phyloP scores from a whole-genome alignment of 2,329 filamentous ascomycete species.

The Venturia effusa region DNA sequence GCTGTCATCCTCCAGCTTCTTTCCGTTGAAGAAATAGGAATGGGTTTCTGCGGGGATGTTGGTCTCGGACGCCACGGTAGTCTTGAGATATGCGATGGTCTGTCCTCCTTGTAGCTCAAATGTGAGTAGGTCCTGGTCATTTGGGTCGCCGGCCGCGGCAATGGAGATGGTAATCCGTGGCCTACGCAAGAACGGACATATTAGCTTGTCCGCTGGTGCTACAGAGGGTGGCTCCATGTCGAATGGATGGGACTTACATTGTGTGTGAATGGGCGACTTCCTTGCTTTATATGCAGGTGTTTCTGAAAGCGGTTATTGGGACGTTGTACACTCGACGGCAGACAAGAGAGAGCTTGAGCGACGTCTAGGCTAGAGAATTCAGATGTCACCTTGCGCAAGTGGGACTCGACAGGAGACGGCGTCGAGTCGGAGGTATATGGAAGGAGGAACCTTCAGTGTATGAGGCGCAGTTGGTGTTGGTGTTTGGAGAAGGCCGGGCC shows the following conservation, averaged over 20 bases:
- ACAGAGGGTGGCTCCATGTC: not conserved
- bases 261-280: not conserved
- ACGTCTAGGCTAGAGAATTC: not conserved
- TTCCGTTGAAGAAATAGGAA: slow-evolving; percentile 84
- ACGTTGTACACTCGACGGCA: slow-evolving; percentile 9
- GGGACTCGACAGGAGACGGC: slow-evolving; percentile 10
- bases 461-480: not conserved
- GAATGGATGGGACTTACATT: slow-evolving; percentile 9
- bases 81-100: slow-evolving; percentile 75
- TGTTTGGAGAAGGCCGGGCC: not conserved
- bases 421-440: not conserved
- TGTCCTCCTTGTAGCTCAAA: slow-evolving; percentile 76
- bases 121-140: slow-evolving; percentile 64
- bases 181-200: slow-evolving; percentile 39
- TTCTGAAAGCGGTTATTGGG: slow-evolving; percentile 11
- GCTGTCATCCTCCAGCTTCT: slow-evolving; percentile 55
- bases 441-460: not conserved
- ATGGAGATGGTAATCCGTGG: slow-evolving; percentile 74
- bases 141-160: slow-evolving; percentile 56
- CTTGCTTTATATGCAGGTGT: slow-evolving; percentile 13
- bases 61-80: slow-evolving; percentile 76
- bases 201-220: not conserved
- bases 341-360: not conserved
- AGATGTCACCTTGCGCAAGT: slow-evolving; percentile 9
- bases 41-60: slow-evolving; percentile 61